These are phyloP conservation scores for Fulvia fulva DNA, from an alignment of 2,329 filamentous ascomycete genomes.

Conservation along the genomic window DNA sequence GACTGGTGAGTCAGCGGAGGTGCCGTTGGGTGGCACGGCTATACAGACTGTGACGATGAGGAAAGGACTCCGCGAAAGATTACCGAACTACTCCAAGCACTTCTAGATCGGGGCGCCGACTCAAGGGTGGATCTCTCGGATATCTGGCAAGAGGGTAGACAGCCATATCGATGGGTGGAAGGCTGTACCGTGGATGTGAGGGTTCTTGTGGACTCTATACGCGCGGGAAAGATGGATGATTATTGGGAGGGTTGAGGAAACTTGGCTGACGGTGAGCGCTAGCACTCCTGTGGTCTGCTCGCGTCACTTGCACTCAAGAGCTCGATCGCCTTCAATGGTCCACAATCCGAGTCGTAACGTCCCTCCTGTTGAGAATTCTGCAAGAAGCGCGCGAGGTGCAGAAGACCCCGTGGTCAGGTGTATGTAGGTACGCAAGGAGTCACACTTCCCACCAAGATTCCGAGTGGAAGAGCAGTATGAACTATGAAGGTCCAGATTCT, in stretches of 20 bases:
- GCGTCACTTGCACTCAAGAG: too few relatives aligned
- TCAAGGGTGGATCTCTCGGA: neutral
- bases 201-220: neutral
- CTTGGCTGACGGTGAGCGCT: too few relatives aligned
- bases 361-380: too few relatives aligned
- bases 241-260: too few relatives aligned
- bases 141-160: too few relatives aligned
- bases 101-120: neutral
- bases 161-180: neutral
- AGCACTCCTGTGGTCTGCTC: too few relatives aligned
- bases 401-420: neutral
- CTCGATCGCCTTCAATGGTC: too few relatives aligned
- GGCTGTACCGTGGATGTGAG: neutral
- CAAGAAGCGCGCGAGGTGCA: neutral
- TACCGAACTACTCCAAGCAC: neutral
- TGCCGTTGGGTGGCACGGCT: neutral
- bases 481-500: slow-evolving; percentile 32
- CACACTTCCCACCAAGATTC: slow-evolving; percentile 26
- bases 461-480: slow-evolving; percentile 23
- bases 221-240: neutral
- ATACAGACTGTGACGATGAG: neutral
- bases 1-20: neutral
- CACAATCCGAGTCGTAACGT: too few relatives aligned
- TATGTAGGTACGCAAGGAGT: slow-evolving; percentile 32
- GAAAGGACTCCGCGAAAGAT: too few relatives aligned